A percentile compares a stretch with the other conserved stretches of the same genome.
Evolutionary conservation across 306 rosid species (phyloP).

Genomic region (Cucurbita maxima): DNA sequence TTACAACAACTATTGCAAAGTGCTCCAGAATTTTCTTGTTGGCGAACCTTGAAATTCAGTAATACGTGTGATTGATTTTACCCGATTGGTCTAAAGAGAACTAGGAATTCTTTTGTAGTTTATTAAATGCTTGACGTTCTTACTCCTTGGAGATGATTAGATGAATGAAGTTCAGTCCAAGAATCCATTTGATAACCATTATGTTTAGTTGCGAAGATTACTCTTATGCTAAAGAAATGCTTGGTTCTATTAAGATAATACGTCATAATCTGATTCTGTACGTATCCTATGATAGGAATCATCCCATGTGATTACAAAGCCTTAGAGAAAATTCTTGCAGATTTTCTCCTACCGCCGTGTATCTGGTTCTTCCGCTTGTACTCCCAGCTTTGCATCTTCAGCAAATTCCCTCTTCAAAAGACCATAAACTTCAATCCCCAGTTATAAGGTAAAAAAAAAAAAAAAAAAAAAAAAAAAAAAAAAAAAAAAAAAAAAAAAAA

Average conservation of each 20-base stretch:
- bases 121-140: background rate
- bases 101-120: background rate
- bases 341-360: slow-evolving; percentile 34
- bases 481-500: background rate
- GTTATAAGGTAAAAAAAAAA: background rate
- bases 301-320: background rate
- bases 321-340: slow-evolving; percentile 47
- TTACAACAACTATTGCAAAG: background rate
- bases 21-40: background rate
- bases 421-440: background rate
- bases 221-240: background rate
- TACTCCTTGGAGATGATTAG: background rate
- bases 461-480: too few relatives aligned
- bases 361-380: slow-evolving; percentile 37
- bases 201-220: background rate
- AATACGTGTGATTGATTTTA: slow-evolving; percentile 3
- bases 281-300: background rate
- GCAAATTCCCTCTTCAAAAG: slow-evolving; percentile 31
- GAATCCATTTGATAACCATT: background rate
- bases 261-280: background rate
- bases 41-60: background rate
- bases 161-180: background rate
- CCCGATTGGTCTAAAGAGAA: background rate
- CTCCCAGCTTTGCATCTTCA: slow-evolving; percentile 26
- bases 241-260: background rate